Evolutionary conservation across 1,284 basidiomycete genomes (phyloP).

Genomic region (Austroboletus olivaceoglutinosus): DNA sequence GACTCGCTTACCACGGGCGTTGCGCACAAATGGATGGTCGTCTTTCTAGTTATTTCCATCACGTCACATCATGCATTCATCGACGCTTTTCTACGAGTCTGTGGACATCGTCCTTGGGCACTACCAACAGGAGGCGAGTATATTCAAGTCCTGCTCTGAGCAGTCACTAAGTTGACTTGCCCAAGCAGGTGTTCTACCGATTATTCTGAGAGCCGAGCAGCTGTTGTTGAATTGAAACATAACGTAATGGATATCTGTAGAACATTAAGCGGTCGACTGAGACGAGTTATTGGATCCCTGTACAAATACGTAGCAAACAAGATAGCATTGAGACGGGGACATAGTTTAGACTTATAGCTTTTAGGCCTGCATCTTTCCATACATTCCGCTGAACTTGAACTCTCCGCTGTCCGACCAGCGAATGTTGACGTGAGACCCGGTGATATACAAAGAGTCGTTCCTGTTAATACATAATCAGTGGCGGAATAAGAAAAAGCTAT

Average conservation of each 20-base stretch:
- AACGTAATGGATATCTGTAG: neutral
- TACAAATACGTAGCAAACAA: constrained; percentile 1
- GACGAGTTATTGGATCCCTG: neutral
- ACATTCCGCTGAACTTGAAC: constrained; percentile 50
- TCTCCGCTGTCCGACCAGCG: constrained; percentile 52
- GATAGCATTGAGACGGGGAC: neutral
- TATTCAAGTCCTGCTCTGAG: neutral
- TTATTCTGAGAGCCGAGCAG: constrained; percentile 21
- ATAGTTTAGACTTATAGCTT: neutral
- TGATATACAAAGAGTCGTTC: constrained; percentile 36
- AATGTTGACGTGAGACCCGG: constrained; percentile 45
- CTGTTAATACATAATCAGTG: constrained; percentile 1
- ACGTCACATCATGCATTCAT: constrained; percentile 65
- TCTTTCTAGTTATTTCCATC: constrained; percentile 54
- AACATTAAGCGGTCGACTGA: neutral
- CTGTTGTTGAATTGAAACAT: constrained; percentile 11
- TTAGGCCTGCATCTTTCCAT: constrained; percentile 29
- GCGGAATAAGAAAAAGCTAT: neutral
- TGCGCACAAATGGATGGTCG: neutral
- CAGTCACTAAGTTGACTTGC: constrained; percentile 8
- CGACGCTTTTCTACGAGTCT: constrained; percentile 47
- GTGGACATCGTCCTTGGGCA: constrained; percentile 42
- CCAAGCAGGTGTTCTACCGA: constrained; percentile 25
- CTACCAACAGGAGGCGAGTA: constrained; percentile 61
- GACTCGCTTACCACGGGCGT: neutral